Conservation (phyloP, 73 alveolate genomes). For the Tetrahymena elliotti region DNA sequence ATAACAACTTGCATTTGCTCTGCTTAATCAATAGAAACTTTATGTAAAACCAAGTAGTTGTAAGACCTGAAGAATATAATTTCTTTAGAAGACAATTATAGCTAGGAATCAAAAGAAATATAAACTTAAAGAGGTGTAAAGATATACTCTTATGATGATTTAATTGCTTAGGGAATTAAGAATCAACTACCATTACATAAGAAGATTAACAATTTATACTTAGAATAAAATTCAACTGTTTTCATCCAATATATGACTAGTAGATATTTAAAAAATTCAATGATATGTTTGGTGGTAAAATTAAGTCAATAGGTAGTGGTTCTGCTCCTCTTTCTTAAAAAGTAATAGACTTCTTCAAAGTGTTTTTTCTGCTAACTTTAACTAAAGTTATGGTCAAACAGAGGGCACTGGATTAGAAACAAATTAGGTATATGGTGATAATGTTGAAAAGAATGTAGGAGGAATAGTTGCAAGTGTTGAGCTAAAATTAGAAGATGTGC, state of each 20-base stretch:
- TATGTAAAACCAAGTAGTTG: background rate
- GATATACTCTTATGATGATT: background rate
- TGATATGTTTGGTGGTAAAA: slow-evolving; percentile 79
- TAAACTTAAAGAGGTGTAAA: background rate
- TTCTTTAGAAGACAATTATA: background rate
- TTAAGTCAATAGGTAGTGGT: slow-evolving; percentile 71
- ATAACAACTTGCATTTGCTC: slow-evolving; percentile 4
- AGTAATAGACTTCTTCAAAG: slow-evolving; percentile 65
- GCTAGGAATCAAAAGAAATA: background rate
- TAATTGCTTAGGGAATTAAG: background rate
- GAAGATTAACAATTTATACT: background rate
- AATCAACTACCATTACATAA: background rate
- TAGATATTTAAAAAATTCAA: slow-evolving; percentile 33
- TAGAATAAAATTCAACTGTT: background rate
- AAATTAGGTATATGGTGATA: slow-evolving; percentile 50
- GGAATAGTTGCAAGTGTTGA: slow-evolving; percentile 72
- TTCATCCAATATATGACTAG: background rate
- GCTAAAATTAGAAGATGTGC: slow-evolving; percentile 82
- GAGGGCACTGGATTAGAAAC: slow-evolving; percentile 74
- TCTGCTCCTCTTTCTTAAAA: slow-evolving; percentile 90
- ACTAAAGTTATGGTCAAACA: slow-evolving; percentile 92
- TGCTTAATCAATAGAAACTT: slow-evolving; percentile 6
- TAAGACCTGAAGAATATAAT: background rate
- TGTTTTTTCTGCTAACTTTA: slow-evolving; percentile 59
- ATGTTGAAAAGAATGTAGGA: slow-evolving; percentile 80